A percentile compares a stretch with the other conserved stretches of the same genome.
phyloP scores from a whole-genome alignment of 169 alveolate species.

The Plasmodium relictum region DNA sequence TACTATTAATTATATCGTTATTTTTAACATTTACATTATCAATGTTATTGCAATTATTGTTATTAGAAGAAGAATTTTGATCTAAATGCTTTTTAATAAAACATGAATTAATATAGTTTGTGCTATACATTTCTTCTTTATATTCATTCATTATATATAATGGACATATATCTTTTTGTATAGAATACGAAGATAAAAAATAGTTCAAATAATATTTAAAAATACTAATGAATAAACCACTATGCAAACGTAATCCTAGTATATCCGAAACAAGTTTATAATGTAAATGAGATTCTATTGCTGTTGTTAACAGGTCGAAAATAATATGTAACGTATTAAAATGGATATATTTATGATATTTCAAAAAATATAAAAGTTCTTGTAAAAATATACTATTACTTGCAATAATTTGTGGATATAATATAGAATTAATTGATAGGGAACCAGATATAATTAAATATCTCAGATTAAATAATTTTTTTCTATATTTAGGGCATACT shows the following conservation, averaged over 20 bases:
- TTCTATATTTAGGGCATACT: constrained; percentile 74
- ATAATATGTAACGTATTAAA: constrained; percentile 56
- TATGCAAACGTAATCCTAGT: constrained; percentile 64
- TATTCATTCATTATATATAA: constrained; percentile 46
- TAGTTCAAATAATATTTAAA: constrained; percentile 67
- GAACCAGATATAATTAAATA: constrained; percentile 62
- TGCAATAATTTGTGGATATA: constrained; percentile 56
- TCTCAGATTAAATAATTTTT: constrained; percentile 48
- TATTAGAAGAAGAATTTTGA: neutral
- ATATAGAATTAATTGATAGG: constrained; percentile 43
- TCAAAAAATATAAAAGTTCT: constrained; percentile 55
- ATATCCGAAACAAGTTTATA: constrained; percentile 67
- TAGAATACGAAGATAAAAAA: constrained; percentile 25
- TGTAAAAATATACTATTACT: constrained; percentile 53
- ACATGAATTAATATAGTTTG: constrained; percentile 20
- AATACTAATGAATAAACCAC: constrained; percentile 70
- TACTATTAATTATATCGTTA: neutral
- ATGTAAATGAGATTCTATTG: constrained; percentile 63
- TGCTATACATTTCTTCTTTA: constrained; percentile 33
- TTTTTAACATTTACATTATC: neutral
- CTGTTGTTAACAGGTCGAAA: constrained; percentile 48
- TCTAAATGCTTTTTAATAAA: constrained; percentile 2
- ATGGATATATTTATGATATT: constrained; percentile 47
- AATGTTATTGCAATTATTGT: neutral
- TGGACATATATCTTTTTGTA: constrained; percentile 69